Evolutionary conservation across 441 rosid species (phyloP).

Genomic region (Flueggea neowawraea): DNA sequence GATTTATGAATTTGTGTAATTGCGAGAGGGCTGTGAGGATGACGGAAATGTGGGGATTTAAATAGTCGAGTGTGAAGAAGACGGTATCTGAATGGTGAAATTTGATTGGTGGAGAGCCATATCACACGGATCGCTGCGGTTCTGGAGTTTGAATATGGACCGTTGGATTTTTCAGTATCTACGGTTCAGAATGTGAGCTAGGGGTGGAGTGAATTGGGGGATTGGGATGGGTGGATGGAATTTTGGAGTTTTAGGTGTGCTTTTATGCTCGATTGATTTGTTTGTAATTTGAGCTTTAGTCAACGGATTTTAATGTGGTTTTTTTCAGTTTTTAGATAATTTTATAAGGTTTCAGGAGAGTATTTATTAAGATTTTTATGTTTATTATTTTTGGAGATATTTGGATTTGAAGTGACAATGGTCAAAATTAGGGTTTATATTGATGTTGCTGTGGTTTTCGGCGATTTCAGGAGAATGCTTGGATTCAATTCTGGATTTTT

Average conservation of each 20-base stretch:
- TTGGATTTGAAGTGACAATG: conserved; percentile 31
- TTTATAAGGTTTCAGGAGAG: conserved; percentile 52
- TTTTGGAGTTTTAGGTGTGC: conserved; percentile 54
- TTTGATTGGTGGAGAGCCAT: conserved; percentile 47
- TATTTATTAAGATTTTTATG: background rate
- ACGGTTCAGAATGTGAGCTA: conserved; percentile 30
- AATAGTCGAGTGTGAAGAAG: conserved; percentile 45
- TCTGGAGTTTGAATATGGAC: conserved; percentile 47
- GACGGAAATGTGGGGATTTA: conserved; percentile 37
- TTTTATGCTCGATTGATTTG: conserved; percentile 40
- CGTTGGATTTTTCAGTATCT: conserved; percentile 54
- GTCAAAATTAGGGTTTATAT: conserved; percentile 35
- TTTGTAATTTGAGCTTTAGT: conserved; percentile 25
- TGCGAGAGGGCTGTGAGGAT: conserved; percentile 6
- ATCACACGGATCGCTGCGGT: conserved; percentile 49
- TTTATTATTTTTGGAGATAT: conserved; percentile 12
- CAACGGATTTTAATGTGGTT: conserved; percentile 21
- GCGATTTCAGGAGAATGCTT: conserved; percentile 23
- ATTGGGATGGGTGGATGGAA: conserved; percentile 12
- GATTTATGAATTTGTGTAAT: too few species aligned
- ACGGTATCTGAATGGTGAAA: conserved; percentile 30
- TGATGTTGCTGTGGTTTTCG: conserved; percentile 24
- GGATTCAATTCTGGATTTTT: conserved; percentile 2
- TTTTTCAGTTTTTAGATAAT: conserved; percentile 25
- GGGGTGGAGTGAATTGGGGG: conserved; percentile 18